Base-by-base conservation (phyloP, 495 filamentous ascomycete species). In the Jackrogersella minutella region DNA sequence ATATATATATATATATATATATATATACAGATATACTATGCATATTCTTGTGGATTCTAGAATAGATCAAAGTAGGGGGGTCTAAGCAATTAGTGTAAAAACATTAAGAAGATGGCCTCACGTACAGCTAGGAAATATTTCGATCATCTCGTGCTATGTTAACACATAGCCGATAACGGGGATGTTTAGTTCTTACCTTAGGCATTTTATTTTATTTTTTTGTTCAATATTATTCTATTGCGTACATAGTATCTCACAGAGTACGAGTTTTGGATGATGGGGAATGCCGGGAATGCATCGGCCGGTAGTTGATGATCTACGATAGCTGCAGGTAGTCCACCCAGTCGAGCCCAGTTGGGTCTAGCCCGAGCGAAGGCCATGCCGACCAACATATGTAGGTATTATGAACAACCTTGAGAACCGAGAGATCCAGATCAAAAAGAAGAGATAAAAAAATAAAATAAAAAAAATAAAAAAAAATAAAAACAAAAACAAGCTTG, bases 261-360 rank as follows among this genome's bases (percentile, higher is more conserved):
- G n/a, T n/a, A 69, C 40, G 41, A 55, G 54, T 33, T 55, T 69
- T 28, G n/a, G 44, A 40, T 52, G 28, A 60, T 56, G 61, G 26
- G 60, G 53, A 8, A 22, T 41, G 37, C 43, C 66, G 66, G 66
- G 61, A 68, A 58, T 43, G 66, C 61, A 69, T 64, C 66, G 60
- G 59, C 50, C 67, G 67, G 67, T 70, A 70, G 62, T 70, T 70
- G 62, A 59, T 5, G 67, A 70, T 70, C 67, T 70, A 39, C 67
- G 46, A 58, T 44, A 11, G 64, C 57, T 60, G 60, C 56, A 54
- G 17, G 44, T 24, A 22, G 24, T 16, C 30, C 17, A 19, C 30
- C 22, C 19, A 44, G 41, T 44, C 41, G 9, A 44, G 41, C 47
- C 50, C 30, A 55, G 46, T 31, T 19, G 14, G 28, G 34, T 36